These are phyloP conservation scores for Ophiostoma perfectum DNA, from an alignment of 2,329 filamentous ascomycete genomes.

Conservation along the genomic window DNA sequence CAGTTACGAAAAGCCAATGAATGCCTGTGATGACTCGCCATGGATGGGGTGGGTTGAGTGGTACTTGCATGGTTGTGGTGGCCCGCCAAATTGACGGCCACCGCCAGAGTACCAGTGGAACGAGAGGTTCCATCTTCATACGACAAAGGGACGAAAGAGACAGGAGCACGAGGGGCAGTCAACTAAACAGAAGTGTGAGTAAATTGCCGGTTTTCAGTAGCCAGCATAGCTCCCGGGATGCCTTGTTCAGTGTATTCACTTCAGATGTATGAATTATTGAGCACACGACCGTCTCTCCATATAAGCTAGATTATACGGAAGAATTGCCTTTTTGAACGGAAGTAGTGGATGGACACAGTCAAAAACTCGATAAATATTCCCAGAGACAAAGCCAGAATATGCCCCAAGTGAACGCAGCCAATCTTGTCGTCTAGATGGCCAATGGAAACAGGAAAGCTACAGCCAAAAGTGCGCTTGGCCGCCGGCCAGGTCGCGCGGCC, in stretches of 20 bases:
- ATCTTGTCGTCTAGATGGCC: slow-evolving; percentile 4
- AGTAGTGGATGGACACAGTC: background rate
- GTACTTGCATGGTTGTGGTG: background rate
- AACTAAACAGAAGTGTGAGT: too few relatives aligned
- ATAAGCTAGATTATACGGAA: too few relatives aligned
- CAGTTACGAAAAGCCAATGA: too few relatives aligned
- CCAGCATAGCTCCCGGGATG: too few relatives aligned
- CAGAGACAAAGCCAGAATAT: background rate
- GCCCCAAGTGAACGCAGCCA: background rate
- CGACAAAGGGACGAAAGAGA: background rate
- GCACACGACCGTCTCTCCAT: too few relatives aligned
- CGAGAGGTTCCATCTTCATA: background rate
- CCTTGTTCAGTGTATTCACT: too few relatives aligned
- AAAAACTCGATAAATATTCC: background rate
- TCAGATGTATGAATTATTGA: too few relatives aligned
- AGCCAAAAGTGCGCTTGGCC: slow-evolving; percentile 5
- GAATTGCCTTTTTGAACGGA: background rate
- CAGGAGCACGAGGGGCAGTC: too few relatives aligned
- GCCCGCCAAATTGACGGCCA: slow-evolving; percentile 15
- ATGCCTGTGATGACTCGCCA: background rate
- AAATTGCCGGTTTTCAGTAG: too few relatives aligned
- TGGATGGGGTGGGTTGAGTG: background rate
- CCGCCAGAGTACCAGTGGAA: background rate
- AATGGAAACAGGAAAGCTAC: background rate
- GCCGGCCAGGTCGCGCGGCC: slow-evolving; percentile 6